Conservation (phyloP, 106 monocot species). For the Dioscorea dumetorum region DNA sequence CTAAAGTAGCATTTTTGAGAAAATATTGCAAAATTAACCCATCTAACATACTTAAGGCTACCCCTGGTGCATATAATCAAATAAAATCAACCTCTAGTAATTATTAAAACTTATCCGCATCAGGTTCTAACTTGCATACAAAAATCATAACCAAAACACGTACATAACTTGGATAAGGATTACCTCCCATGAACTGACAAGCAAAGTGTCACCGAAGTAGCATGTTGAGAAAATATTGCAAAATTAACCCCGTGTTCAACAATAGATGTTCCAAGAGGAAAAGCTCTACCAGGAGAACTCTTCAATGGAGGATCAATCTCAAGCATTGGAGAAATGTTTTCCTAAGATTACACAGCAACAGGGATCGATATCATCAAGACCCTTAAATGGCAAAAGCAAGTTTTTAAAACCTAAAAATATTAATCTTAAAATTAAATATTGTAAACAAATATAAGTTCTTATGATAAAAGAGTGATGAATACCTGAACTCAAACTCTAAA, state of each 20-base stretch:
- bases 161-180: background rate
- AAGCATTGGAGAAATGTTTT: conserved; percentile 13
- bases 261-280: conserved; percentile 74
- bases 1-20: background rate
- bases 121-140: background rate
- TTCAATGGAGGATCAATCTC: conserved; percentile 26
- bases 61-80: background rate
- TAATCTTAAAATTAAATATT: background rate
- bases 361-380: background rate
- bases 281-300: conserved; percentile 56
- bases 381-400: background rate
- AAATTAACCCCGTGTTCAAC: conserved; percentile 72
- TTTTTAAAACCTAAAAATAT: background rate
- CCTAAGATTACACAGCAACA: conserved; percentile 11
- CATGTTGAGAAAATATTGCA: conserved; percentile 78
- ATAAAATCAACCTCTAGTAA: background rate
- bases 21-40: background rate
- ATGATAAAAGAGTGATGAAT: background rate
- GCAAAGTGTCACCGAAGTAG: conserved; percentile 65
- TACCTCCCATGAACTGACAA: conserved; percentile 42
- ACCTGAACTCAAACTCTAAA: background rate
- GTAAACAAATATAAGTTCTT: background rate
- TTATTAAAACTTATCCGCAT: background rate
- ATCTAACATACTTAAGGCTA: background rate
- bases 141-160: background rate